These are phyloP conservation scores for Alternaria tenuissima DNA, from an alignment of 2,329 filamentous ascomycete genomes.

Conservation along the genomic window DNA sequence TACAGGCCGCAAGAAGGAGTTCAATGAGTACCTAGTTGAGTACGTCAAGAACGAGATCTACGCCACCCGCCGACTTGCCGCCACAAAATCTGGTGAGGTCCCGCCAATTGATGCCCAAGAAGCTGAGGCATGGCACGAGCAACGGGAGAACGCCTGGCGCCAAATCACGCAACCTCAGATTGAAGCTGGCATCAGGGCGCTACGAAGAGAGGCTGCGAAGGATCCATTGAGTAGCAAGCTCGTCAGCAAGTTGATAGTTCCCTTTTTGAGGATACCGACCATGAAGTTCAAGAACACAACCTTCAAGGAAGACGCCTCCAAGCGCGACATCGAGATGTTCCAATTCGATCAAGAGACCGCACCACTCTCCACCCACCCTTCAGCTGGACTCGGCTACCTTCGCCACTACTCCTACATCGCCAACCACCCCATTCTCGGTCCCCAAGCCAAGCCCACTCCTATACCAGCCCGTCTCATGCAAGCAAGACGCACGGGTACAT, in stretches of 20 bases:
- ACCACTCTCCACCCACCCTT: slow-evolving; percentile 69
- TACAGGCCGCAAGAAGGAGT: slow-evolving; percentile 45
- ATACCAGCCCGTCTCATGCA: slow-evolving; percentile 66
- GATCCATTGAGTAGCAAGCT: slow-evolving; percentile 60
- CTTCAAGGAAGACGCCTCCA: slow-evolving; percentile 33
- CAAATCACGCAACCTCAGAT: slow-evolving; percentile 38
- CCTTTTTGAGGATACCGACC: slow-evolving; percentile 65
- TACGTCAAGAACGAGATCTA: slow-evolving; percentile 48
- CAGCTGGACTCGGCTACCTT: slow-evolving; percentile 69
- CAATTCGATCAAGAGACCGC: slow-evolving; percentile 47
- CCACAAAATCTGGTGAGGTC: slow-evolving; percentile 20
- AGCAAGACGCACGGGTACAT: slow-evolving; percentile 29
- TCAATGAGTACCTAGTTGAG: slow-evolving; percentile 40
- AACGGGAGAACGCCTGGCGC: slow-evolving; percentile 39
- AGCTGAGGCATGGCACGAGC: slow-evolving; percentile 27
- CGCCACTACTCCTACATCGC: slow-evolving; percentile 62
- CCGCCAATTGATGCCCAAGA: slow-evolving; percentile 36
- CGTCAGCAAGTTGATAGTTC: slow-evolving; percentile 59
- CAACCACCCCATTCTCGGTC: slow-evolving; percentile 69
- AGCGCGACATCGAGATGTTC: slow-evolving; percentile 37
- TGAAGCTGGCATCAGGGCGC: slow-evolving; percentile 39
- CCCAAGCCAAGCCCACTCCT: slow-evolving; percentile 61
- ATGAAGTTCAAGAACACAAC: slow-evolving; percentile 38
- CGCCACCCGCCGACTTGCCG: slow-evolving; percentile 32
- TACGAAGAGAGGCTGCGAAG: slow-evolving; percentile 58